phyloP scores from a whole-genome alignment of 2,329 filamentous ascomycete species.

The Verticillium dahliae region DNA sequence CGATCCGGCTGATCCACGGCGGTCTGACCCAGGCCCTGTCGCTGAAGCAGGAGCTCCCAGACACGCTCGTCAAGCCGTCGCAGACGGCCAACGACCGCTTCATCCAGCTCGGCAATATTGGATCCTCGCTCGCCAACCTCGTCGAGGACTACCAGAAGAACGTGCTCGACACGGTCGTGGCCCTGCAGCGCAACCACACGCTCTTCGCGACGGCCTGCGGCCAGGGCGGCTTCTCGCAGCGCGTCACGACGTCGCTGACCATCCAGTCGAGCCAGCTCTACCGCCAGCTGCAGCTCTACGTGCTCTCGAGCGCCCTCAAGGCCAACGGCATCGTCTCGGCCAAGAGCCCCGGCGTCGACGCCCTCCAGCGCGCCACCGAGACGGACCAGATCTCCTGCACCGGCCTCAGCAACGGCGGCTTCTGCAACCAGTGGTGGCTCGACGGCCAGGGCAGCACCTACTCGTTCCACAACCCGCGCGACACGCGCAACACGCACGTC shows the following conservation, averaged over 20 bases:
- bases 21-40: constrained; percentile 10
- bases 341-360: constrained; percentile 13
- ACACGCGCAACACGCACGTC: constrained; percentile 15
- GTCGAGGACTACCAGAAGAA: constrained; percentile 17
- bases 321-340: constrained; percentile 15
- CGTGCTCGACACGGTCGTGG: constrained; percentile 10
- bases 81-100: constrained; percentile 17
- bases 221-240: constrained; percentile 16
- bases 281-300: constrained; percentile 14
- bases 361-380: constrained; percentile 11
- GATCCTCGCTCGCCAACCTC: constrained; percentile 13
- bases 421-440: constrained; percentile 16
- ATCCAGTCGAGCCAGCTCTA: constrained; percentile 15
- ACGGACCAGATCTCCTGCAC: constrained; percentile 8
- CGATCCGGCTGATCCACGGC: constrained; percentile 11
- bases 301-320: constrained; percentile 14
- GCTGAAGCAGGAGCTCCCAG: constrained; percentile 7
- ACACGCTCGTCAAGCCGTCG: constrained; percentile 6
- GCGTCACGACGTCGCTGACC: constrained; percentile 16
- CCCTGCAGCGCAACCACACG: constrained; percentile 14
- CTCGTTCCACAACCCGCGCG: constrained; percentile 16
- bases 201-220: constrained; percentile 13
- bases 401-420: constrained; percentile 3
- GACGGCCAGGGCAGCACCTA: constrained; percentile 16
- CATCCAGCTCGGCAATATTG: constrained; percentile 17